These are phyloP conservation scores for Cyclotella choctawhatcheeana DNA, from an alignment of 108 stramenopile genomes.

Conservation along the genomic window DNA sequence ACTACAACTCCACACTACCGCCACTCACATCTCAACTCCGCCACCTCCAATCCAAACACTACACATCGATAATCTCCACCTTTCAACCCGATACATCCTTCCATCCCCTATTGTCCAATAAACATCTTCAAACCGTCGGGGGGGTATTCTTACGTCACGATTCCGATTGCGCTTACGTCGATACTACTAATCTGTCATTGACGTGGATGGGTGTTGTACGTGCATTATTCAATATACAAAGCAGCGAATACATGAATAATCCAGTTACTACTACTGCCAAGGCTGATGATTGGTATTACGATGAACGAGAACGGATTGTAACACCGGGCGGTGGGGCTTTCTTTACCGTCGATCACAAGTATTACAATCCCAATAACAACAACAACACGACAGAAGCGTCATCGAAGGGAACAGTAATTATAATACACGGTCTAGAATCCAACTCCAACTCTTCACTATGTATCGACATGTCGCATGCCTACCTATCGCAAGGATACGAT, in stretches of 20 bases:
- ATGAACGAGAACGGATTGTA: slow-evolving; percentile 63
- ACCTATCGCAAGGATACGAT: slow-evolving; percentile 57
- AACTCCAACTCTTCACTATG: slow-evolving; percentile 67
- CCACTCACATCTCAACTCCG: background rate
- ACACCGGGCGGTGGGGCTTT: slow-evolving; percentile 71
- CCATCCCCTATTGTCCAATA: slow-evolving; percentile 50
- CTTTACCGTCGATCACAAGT: slow-evolving; percentile 75
- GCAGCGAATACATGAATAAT: slow-evolving; percentile 2
- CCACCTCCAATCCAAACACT: slow-evolving; percentile 25
- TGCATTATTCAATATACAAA: background rate
- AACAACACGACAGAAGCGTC: too few relatives aligned
- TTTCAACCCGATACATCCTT: slow-evolving; percentile 53
- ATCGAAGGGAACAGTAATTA: slow-evolving; percentile 51
- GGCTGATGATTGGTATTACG: slow-evolving; percentile 47
- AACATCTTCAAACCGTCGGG: slow-evolving; percentile 69
- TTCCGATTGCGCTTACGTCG: slow-evolving; percentile 25
- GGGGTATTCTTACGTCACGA: slow-evolving; percentile 67
- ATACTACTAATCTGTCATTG: background rate
- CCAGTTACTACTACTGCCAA: slow-evolving; percentile 3
- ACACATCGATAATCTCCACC: slow-evolving; percentile 42
- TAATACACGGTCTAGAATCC: slow-evolving; percentile 80
- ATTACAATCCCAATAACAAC: too few relatives aligned
- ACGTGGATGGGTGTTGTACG: background rate
- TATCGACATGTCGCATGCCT: slow-evolving; percentile 66
- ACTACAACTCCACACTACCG: slow-evolving; percentile 1